phyloP scores from a whole-genome alignment of 2,329 filamentous ascomycete species.

The Fusarium clavum region DNA sequence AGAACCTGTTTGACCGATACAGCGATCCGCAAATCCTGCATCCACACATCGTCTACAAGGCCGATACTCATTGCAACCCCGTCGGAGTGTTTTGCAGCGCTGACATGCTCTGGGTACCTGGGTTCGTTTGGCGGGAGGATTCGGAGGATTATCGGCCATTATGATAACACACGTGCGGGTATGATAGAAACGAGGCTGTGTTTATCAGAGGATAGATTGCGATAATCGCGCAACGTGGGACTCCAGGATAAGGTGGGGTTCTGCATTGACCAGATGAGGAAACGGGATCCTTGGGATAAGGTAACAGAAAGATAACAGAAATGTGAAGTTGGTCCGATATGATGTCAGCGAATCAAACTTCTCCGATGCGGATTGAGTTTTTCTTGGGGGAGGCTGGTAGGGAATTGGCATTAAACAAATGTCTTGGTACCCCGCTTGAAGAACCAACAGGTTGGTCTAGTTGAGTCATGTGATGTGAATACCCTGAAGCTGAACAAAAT shows the following conservation, averaged over 20 bases:
- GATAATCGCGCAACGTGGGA: conserved; percentile 34
- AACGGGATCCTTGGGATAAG: conserved; percentile 11
- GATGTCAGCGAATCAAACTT: not conserved
- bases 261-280: conserved; percentile 7
- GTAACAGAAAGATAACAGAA: conserved; percentile 32
- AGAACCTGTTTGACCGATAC: conserved; percentile 42
- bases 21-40: conserved; percentile 56
- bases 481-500: too few relatives aligned
- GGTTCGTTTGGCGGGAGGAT: conserved; percentile 49
- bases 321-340: not conserved
- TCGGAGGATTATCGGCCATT: conserved; percentile 23
- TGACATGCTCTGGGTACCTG: conserved; percentile 59
- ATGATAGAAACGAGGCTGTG: not conserved
- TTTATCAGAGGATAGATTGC: conserved; percentile 2
- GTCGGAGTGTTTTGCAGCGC: conserved; percentile 57
- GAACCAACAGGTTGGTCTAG: not conserved
- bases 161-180: conserved; percentile 1
- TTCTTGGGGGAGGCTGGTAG: conserved; percentile 14
- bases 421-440: conserved; percentile 15
- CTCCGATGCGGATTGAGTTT: conserved; percentile 3
- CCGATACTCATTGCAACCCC: conserved; percentile 58
- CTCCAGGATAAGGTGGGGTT: not conserved
- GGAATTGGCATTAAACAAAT: not conserved
- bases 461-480: not conserved
- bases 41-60: conserved; percentile 58